phyloP scores from a whole-genome alignment of 108 stramenopile genomes.

The Asterionellopsis glacialis region DNA sequence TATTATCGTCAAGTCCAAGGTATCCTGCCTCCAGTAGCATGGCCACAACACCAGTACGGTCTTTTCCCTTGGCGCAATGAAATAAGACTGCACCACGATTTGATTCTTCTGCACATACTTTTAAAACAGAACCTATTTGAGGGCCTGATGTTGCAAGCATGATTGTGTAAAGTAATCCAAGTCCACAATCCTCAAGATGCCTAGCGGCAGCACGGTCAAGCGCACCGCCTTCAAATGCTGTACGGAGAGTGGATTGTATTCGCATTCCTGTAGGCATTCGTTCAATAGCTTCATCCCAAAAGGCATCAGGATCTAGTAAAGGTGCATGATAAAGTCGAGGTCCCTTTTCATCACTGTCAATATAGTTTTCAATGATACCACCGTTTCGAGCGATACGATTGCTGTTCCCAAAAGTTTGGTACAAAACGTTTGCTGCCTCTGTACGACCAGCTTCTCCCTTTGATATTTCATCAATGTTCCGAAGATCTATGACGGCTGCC shows the following conservation, averaged over 20 bases:
- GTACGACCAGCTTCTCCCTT: conserved; percentile 10
- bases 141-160: conserved; percentile 4
- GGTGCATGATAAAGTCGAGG: conserved; percentile 1
- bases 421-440: conserved; percentile 6
- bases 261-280: conserved; percentile 12
- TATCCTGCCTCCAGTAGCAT: no score
- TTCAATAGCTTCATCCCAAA: conserved; percentile 20
- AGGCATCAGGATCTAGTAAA: conserved; percentile 10
- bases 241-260: conserved; percentile 7
- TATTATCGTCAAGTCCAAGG: no score
- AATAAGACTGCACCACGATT: no score
- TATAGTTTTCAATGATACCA: neutral
- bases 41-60: no score
- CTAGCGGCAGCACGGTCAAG: conserved; percentile 22
- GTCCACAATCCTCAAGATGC: conserved; percentile 14
- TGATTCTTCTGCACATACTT: conserved; percentile 2
- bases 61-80: no score
- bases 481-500: conserved; percentile 15
- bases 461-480: conserved; percentile 17
- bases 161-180: conserved; percentile 8
- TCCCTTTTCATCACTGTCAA: neutral
- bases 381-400: no score
- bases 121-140: conserved; percentile 2
- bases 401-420: neutral
- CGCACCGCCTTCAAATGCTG: conserved; percentile 15